Evolutionary conservation across 495 filamentous ascomycete genomes (phyloP).

Genomic region (Tuber magnatum): DNA sequence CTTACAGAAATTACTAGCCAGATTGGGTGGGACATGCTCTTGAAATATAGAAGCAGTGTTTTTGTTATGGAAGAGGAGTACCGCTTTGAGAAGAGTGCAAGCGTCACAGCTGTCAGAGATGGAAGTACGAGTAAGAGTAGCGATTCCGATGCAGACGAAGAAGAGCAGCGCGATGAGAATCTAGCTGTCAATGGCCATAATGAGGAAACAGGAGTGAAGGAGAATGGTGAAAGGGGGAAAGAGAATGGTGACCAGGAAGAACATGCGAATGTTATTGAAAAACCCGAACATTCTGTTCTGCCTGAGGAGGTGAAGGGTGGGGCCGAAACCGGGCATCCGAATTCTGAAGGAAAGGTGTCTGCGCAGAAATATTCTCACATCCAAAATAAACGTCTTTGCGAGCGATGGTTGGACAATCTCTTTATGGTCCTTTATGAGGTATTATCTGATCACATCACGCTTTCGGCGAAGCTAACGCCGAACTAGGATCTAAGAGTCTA

Average conservation of each 20-base stretch:
- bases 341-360: conserved; percentile 41
- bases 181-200: conserved; percentile 42
- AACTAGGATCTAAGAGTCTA: conserved; percentile 78
- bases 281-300: conserved; percentile 72
- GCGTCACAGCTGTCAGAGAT: conserved; percentile 61
- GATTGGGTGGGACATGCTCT: conserved; percentile 94
- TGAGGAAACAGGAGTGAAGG: conserved; percentile 36
- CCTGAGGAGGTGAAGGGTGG: conserved; percentile 64
- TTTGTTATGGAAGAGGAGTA: conserved; percentile 99
- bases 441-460: conserved; percentile 7
- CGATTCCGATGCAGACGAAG: conserved; percentile 45
- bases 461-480: background rate
- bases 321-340: conserved; percentile 20
- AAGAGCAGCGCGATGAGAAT: conserved; percentile 43
- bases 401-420: conserved; percentile 94
- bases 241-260: conserved; percentile 44
- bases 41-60: conserved; percentile 87
- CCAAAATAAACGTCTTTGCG: conserved; percentile 92
- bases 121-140: conserved; percentile 45
- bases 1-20: conserved; percentile 89
- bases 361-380: conserved; percentile 60
- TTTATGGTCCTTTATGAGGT: conserved; percentile 97
- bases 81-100: conserved; percentile 73
- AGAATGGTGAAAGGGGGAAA: conserved; percentile 28
- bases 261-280: conserved; percentile 55